Percentiles rank a stretch among this genome's conserved stretches.
These are phyloP conservation scores for Boletellus sp. DNA, from an alignment of 768 basidiomycete genomes.

Conservation along the genomic window DNA sequence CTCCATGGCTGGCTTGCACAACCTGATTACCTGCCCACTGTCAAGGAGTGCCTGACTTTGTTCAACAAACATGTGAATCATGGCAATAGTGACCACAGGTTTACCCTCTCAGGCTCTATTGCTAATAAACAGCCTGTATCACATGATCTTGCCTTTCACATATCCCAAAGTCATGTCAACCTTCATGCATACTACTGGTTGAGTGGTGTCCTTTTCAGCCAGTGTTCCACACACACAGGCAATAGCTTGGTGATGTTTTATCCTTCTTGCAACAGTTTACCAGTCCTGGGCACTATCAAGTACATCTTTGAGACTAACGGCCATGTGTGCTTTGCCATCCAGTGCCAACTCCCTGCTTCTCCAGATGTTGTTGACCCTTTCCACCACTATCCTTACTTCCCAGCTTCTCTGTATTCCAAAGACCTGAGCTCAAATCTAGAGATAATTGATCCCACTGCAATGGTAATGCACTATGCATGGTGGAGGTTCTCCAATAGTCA, in stretches of 20 bases:
- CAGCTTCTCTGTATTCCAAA: background rate
- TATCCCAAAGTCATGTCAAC: background rate
- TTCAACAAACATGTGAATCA: background rate
- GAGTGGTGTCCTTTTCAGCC: background rate
- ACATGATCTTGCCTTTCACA: background rate
- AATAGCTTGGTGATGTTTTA: background rate
- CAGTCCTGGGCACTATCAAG: background rate
- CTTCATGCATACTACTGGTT: background rate
- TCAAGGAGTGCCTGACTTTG: background rate
- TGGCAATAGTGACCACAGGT: no score
- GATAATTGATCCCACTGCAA: background rate
- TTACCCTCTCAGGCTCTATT: no score
- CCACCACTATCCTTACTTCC: conserved; percentile 6
- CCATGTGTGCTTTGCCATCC: background rate
- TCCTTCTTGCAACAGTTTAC: background rate
- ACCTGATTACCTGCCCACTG: background rate
- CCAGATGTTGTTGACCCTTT: conserved; percentile 1
- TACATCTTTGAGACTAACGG: background rate
- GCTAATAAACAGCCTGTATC: no score
- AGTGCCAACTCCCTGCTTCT: background rate
- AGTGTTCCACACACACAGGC: background rate
- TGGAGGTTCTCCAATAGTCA: no score
- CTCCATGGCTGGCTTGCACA: conserved; percentile 25
- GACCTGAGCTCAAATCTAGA: background rate
- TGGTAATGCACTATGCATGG: no score